Evolutionary conservation across 73 alveolate species (phyloP).

Genomic region (Breviolum minutum): DNA sequence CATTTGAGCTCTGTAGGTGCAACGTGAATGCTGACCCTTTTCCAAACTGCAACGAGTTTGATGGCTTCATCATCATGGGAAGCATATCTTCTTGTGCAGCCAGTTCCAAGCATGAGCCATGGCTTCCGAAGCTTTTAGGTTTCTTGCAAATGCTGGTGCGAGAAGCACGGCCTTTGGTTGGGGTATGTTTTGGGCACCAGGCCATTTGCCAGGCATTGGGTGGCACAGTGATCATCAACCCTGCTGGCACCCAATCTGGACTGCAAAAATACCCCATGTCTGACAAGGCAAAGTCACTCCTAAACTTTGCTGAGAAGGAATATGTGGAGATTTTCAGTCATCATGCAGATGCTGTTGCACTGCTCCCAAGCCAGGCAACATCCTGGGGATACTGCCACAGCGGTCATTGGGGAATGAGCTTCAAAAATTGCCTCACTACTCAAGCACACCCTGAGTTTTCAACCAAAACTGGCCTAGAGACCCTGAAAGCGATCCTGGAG

Average conservation of each 20-base stretch:
- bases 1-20: conserved; percentile 52
- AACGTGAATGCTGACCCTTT: conserved; percentile 6
- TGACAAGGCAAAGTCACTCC: background rate
- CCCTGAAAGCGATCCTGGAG: conserved; percentile 37
- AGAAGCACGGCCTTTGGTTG: conserved; percentile 55
- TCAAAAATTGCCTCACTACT: conserved; percentile 15
- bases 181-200: conserved; percentile 83
- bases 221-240: conserved; percentile 63
- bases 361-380: conserved; percentile 27
- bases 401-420: conserved; percentile 87
- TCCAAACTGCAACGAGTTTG: conserved; percentile 1
- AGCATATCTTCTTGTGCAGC: conserved; percentile 55
- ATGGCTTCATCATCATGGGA: conserved; percentile 80
- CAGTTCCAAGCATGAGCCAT: conserved; percentile 45
- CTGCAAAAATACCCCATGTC: conserved; percentile 47
- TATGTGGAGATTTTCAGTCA: background rate
- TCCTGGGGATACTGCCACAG: conserved; percentile 77
- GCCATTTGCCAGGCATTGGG: conserved; percentile 69
- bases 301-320: background rate
- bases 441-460: conserved; percentile 86
- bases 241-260: conserved; percentile 63
- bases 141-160: conserved; percentile 28
- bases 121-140: conserved; percentile 22
- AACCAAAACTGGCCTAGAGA: conserved; percentile 43
- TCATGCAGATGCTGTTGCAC: conserved; percentile 65